These are phyloP conservation scores for Chondrus crispus DNA, from an alignment of 23 red algal species.

Conservation along the genomic window DNA sequence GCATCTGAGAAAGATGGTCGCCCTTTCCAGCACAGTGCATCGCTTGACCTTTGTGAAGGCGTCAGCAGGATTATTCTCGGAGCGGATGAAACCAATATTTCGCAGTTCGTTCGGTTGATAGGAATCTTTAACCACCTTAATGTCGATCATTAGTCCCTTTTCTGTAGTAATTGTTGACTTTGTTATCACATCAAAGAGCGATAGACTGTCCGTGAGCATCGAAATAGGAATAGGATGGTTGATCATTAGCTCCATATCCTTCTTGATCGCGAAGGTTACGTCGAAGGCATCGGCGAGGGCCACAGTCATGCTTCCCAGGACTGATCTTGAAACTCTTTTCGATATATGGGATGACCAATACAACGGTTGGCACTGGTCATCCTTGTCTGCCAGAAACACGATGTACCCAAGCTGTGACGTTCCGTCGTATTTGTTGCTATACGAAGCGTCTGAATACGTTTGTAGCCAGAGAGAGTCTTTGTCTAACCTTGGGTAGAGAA, in stretches of 20 bases:
- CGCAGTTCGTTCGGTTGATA: no score
- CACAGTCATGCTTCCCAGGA: neutral
- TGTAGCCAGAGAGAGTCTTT: neutral
- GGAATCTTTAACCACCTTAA: no score
- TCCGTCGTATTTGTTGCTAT: neutral
- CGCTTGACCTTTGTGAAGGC: no score
- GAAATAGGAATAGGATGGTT: neutral
- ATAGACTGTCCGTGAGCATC: neutral
- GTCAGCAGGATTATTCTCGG: no score
- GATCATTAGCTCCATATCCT: neutral
- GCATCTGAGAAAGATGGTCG: no score
- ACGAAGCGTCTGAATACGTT: neutral
- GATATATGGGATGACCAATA: neutral
- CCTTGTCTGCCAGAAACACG: neutral
- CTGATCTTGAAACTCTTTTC: neutral
- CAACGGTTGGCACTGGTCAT: neutral
- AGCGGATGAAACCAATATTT: no score
- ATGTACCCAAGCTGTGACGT: slow-evolving; percentile 3
- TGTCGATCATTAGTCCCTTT: no score
- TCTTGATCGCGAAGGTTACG: neutral
- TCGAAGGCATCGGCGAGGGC: neutral
- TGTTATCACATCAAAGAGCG: no score
- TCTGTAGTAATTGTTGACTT: no score
- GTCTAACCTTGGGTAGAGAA: neutral
- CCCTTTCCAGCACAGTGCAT: no score